A percentile compares a stretch with the other conserved stretches of the same genome.
Evolutionary conservation across 202 grass and related monocot genomes (phyloP).

Genomic region (Zoysia matrella): DNA sequence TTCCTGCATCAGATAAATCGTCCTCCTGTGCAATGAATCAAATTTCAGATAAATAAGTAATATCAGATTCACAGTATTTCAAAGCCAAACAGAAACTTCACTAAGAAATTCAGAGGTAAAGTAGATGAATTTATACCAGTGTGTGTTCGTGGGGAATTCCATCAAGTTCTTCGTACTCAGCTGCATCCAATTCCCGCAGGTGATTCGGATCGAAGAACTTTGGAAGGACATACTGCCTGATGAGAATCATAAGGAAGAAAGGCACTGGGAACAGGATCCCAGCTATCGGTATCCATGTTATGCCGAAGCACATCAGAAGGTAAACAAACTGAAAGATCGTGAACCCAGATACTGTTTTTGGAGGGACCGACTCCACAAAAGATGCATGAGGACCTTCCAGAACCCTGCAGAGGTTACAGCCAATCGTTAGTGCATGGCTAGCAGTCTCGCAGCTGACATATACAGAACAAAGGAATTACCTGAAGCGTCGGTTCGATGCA

Average conservation of each 20-base stretch:
- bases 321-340: constrained; percentile 86
- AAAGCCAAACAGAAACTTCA: neutral
- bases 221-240: constrained; percentile 81
- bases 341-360: constrained; percentile 59
- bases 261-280: constrained; percentile 86
- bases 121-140: constrained; percentile 46
- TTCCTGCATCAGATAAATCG: constrained; percentile 42
- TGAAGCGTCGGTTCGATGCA: constrained; percentile 64
- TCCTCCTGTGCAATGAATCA: constrained; percentile 51
- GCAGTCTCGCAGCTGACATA: constrained; percentile 12
- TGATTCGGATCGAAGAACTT: constrained; percentile 70
- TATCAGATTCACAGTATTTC: neutral
- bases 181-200: constrained; percentile 79
- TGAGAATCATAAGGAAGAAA: constrained; percentile 85
- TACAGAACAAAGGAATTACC: constrained; percentile 56
- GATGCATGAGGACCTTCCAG: constrained; percentile 90
- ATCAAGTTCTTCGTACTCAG: constrained; percentile 88
- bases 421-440: neutral
- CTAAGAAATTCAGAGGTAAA: neutral
- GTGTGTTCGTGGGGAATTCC: constrained; percentile 41
- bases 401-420: constrained; percentile 55
- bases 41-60: neutral
- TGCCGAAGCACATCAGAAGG: constrained; percentile 83
- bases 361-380: constrained; percentile 73
- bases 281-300: constrained; percentile 92